Conservation (phyloP, 2,329 filamentous ascomycete genomes). For the Sphaerulina vaccinii region DNA sequence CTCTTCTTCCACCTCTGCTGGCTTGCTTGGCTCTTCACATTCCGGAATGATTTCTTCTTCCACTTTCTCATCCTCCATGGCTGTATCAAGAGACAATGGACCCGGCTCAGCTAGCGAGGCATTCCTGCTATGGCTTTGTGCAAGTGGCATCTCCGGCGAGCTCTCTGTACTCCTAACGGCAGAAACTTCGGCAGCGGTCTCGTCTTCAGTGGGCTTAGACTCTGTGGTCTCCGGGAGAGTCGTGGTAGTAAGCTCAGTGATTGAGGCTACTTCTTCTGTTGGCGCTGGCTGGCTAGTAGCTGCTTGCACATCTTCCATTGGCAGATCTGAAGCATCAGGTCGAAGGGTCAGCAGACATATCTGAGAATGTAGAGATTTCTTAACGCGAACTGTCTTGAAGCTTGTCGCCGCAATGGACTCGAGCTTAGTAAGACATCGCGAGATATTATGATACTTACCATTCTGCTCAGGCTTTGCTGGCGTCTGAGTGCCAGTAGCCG, state of each 20-base stretch:
- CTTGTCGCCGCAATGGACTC: too few relatives aligned
- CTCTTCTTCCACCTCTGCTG: constrained; percentile 5
- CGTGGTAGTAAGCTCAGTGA: constrained; percentile 15
- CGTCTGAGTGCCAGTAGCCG: constrained; percentile 24
- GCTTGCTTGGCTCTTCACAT: too few relatives aligned
- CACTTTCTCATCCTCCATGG: background rate
- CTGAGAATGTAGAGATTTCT: too few relatives aligned
- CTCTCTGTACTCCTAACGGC: constrained; percentile 34
- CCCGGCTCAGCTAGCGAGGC: constrained; percentile 32
- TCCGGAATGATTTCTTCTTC: constrained; percentile 5
- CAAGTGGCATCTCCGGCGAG: constrained; percentile 46
- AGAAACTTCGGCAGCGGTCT: background rate
- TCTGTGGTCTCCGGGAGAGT: background rate
- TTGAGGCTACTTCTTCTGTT: constrained; percentile 7
- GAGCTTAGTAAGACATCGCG: too few relatives aligned
- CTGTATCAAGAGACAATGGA: constrained; percentile 13
- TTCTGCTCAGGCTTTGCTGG: constrained; percentile 21
- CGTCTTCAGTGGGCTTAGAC: too few relatives aligned
- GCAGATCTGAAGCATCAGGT: too few relatives aligned
- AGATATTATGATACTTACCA: constrained; percentile 11
- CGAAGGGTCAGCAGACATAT: too few relatives aligned
- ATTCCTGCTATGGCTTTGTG: constrained; percentile 41
- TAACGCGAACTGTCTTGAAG: too few relatives aligned
- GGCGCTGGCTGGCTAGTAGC: background rate
- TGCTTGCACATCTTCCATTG: constrained; percentile 23